Evolutionary conservation across 805 yeast genomes (phyloP).

Genomic region (Sugiyamaella chiloensis): DNA sequence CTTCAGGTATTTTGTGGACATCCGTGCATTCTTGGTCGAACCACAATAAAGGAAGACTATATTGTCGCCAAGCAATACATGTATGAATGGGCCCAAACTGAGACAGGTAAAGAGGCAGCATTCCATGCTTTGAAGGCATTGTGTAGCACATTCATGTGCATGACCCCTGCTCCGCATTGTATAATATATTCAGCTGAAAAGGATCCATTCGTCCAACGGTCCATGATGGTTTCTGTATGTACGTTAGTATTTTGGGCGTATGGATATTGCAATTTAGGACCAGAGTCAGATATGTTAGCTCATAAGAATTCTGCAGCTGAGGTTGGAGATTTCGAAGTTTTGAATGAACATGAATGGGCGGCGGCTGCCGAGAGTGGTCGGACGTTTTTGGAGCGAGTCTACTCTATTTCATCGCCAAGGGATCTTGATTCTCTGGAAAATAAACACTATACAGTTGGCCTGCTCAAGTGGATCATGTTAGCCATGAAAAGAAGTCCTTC

Average conservation of each 20-base stretch:
- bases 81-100: conserved; percentile 47
- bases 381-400: conserved; percentile 44
- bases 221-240: conserved; percentile 25
- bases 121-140: conserved; percentile 54
- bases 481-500: conserved; percentile 34
- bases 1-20: conserved; percentile 75
- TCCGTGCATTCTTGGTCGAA: conserved; percentile 71
- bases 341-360: conserved; percentile 32
- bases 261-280: conserved; percentile 30
- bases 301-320: conserved; percentile 9
- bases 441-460: conserved; percentile 52
- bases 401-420: conserved; percentile 4
- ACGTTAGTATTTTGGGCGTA: conserved; percentile 31
- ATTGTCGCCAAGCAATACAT: conserved; percentile 49
- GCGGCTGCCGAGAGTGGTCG: conserved; percentile 45
- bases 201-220: conserved; percentile 28
- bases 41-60: conserved; percentile 49
- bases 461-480: conserved; percentile 33
- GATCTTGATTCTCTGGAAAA: conserved; percentile 33
- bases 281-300: conserved; percentile 25
- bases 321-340: neutral
- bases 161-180: conserved; percentile 1
- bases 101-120: conserved; percentile 50
- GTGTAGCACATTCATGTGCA: conserved; percentile 48
- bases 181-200: conserved; percentile 14